These are phyloP conservation scores for Fraxinus latifolia DNA, from an alignment of 305 asterid species.

Conservation along the genomic window DNA sequence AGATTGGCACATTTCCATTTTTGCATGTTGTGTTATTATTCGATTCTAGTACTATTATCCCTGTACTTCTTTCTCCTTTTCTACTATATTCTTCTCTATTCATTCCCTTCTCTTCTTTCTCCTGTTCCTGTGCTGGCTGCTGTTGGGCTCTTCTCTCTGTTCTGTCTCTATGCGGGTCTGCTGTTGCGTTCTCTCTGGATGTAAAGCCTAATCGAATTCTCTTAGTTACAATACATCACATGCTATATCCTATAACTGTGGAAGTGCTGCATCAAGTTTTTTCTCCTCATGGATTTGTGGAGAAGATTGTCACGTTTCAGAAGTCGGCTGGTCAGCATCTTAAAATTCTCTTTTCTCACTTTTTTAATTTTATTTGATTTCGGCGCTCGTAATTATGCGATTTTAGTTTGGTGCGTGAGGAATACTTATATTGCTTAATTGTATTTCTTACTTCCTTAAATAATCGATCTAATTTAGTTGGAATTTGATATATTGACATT, in stretches of 20 bases:
- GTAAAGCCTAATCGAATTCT: conserved; percentile 98
- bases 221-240: conserved; percentile 97
- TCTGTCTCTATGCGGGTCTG: conserved; percentile 72
- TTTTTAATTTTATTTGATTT: conserved; percentile 39
- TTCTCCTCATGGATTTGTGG: conserved; percentile 97
- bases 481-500: conserved; percentile 20
- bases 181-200: conserved; percentile 72
- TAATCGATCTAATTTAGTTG: neutral
- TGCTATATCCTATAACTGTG: conserved; percentile 99
- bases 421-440: conserved; percentile 20
- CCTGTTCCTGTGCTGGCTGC: conserved; percentile 78
- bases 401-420: conserved; percentile 19
- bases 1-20: too few relatives aligned
- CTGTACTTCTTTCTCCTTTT: conserved; percentile 38
- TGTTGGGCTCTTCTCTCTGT: conserved; percentile 74
- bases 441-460: conserved; percentile 20
- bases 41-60: conserved; percentile 36
- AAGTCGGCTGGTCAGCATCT: conserved; percentile 99
- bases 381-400: conserved; percentile 28
- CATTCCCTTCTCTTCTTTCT: conserved; percentile 86
- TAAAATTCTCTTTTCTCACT: conserved; percentile 49
- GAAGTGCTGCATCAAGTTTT: conserved; percentile 99
- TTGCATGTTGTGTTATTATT: conserved; percentile 26
- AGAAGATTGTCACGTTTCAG: conserved; percentile 99
- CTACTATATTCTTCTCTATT: conserved; percentile 63